These are phyloP conservation scores for Picea abies DNA, from an alignment of 83 land plant species.

Conservation along the genomic window DNA sequence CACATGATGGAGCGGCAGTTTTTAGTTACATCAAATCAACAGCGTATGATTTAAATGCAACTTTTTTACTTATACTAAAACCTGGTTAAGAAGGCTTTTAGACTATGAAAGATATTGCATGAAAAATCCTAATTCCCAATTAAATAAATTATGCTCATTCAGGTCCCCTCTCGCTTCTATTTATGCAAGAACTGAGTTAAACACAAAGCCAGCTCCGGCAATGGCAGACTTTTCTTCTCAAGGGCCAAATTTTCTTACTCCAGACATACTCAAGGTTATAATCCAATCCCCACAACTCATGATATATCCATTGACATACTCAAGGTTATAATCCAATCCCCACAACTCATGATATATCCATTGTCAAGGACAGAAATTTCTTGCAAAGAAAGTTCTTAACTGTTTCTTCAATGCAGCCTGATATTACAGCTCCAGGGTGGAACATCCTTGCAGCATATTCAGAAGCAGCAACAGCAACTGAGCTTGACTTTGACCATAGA, in stretches of 20 bases:
- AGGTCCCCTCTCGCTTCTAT: slow-evolving; percentile 39
- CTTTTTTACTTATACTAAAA: background rate
- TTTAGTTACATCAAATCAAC: slow-evolving; percentile 46
- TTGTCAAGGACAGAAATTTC: background rate
- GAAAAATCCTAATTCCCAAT: background rate
- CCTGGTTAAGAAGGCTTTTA: background rate
- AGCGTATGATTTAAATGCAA: slow-evolving; percentile 21
- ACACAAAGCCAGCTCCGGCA: slow-evolving; percentile 52
- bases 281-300: background rate
- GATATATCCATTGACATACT: too few relatives aligned
- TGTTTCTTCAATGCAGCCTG: slow-evolving; percentile 19
- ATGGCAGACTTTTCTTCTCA: slow-evolving; percentile 65
- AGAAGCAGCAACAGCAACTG: background rate
- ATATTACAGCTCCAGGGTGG: slow-evolving; percentile 29
- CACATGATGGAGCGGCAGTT: slow-evolving; percentile 28
- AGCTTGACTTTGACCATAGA: background rate
- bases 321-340: too few relatives aligned
- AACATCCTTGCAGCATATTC: slow-evolving; percentile 28
- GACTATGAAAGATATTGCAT: background rate
- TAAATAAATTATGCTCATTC: slow-evolving; percentile 1
- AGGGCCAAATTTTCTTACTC: slow-evolving; percentile 50
- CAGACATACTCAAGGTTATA: slow-evolving; percentile 60
- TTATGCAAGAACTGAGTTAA: slow-evolving; percentile 12
- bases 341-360: background rate
- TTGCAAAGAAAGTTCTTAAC: background rate